Conservation (phyloP, 352 stramenopile species). For the Peronosclerospora sorghi region DNA sequence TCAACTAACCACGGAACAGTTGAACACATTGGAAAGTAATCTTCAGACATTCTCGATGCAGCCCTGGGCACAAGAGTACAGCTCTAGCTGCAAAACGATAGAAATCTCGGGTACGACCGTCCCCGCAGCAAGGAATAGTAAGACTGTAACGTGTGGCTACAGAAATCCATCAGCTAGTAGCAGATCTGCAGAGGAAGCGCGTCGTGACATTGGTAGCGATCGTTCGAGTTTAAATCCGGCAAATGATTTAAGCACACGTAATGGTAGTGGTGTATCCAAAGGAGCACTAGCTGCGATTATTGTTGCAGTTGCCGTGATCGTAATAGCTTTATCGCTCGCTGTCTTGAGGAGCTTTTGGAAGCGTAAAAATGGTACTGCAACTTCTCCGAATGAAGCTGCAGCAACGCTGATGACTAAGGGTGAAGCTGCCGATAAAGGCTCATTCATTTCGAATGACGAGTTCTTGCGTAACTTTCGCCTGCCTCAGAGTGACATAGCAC, state of each 20-base stretch:
- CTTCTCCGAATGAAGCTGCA: slow-evolving; percentile 19
- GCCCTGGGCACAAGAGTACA: slow-evolving; percentile 3
- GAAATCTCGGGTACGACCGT: not conserved
- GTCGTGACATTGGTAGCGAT: not conserved
- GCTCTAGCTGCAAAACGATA: not conserved
- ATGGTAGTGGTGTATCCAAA: slow-evolving; percentile 18
- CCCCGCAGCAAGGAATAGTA: not conserved
- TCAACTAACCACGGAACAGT: slow-evolving; percentile 1
- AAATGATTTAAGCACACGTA: not conserved
- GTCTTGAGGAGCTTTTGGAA: slow-evolving; percentile 27
- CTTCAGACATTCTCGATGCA: slow-evolving; percentile 1
- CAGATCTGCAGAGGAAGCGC: not conserved
- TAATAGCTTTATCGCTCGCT: slow-evolving; percentile 24
- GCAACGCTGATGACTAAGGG: slow-evolving; percentile 40
- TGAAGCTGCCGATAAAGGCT: slow-evolving; percentile 33
- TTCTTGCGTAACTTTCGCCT: slow-evolving; percentile 40
- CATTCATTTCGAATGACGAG: slow-evolving; percentile 63
- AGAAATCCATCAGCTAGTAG: not conserved
- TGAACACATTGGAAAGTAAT: slow-evolving; percentile 1
- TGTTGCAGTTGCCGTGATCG: slow-evolving; percentile 30
- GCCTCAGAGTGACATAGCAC: slow-evolving; percentile 38
- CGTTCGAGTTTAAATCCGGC: not conserved
- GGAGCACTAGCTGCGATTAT: slow-evolving; percentile 40
- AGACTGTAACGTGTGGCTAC: slow-evolving; percentile 1
- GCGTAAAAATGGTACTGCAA: slow-evolving; percentile 10